phyloP scores from a whole-genome alignment of 768 basidiomycete species.

The Macrolepiota fuliginosa region DNA sequence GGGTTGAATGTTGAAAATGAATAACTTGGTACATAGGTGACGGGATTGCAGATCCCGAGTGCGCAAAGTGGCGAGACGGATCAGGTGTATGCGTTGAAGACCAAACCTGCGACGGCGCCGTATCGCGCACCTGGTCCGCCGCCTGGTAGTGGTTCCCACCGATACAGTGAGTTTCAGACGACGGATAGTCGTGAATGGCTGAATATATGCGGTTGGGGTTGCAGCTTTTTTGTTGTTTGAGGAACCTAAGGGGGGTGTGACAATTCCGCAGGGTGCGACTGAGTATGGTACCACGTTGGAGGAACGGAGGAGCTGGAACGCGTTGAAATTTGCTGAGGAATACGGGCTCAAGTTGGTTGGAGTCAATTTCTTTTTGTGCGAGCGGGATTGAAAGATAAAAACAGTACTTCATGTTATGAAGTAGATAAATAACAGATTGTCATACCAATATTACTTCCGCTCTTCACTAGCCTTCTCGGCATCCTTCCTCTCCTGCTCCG shows the following conservation, averaged over 20 bases:
- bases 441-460: not conserved
- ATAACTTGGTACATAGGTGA: conserved; percentile 22
- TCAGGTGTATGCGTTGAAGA: conserved; percentile 36
- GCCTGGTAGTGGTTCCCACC: conserved; percentile 30
- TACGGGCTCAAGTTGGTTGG: conserved; percentile 57
- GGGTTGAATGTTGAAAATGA: conserved; percentile 6
- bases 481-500: not conserved
- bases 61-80: conserved; percentile 23
- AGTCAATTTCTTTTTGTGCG: conserved; percentile 48
- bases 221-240: conserved; percentile 58
- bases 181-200: not conserved
- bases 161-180: not conserved
- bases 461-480: not conserved
- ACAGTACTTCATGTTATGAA: not conserved
- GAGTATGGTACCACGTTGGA: conserved; percentile 44
- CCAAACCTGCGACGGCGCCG: conserved; percentile 47
- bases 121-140: conserved; percentile 58
- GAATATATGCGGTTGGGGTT: not conserved
- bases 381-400: not conserved
- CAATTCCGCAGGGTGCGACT: conserved; percentile 39
- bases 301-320: conserved; percentile 55
- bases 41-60: conserved; percentile 32
- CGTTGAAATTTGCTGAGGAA: conserved; percentile 45
- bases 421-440: not conserved
- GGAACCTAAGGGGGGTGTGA: conserved; percentile 45